Percentiles rank a stretch among this genome's conserved stretches.
Evolutionary conservation across 2,329 filamentous ascomycete genomes (phyloP).

Genomic region (Colletotrichum viniferum): DNA sequence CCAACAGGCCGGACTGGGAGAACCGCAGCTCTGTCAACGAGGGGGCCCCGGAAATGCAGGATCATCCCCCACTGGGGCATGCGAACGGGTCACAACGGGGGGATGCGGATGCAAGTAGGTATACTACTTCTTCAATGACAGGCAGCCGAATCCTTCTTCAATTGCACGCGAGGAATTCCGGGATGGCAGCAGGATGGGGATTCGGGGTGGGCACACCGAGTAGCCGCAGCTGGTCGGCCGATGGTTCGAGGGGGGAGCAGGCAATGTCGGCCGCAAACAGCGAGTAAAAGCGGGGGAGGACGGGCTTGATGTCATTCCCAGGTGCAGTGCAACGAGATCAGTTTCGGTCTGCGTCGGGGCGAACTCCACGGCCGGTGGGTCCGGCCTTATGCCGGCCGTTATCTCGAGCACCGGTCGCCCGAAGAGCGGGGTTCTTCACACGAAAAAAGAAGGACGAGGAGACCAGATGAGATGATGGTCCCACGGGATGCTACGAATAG

Average conservation of each 20-base stretch:
- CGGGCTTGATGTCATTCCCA: conserved; percentile 18
- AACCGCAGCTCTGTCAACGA: conserved; percentile 14
- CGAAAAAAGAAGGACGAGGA: neutral
- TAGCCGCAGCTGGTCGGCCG: neutral
- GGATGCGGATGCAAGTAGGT: neutral
- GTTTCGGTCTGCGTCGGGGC: conserved; percentile 18
- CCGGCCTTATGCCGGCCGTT: conserved; percentile 20
- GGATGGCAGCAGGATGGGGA: neutral
- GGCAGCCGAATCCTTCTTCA: neutral
- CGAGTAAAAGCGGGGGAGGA: conserved; percentile 9
- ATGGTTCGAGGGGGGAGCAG: neutral
- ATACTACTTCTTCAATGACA: neutral
- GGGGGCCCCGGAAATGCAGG: conserved; percentile 14
- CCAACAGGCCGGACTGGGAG: conserved; percentile 9
- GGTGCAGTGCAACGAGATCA: conserved; percentile 3
- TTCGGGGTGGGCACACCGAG: conserved; percentile 13
- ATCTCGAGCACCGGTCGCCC: conserved; percentile 15
- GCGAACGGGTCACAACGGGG: conserved; percentile 12
- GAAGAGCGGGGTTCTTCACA: neutral
- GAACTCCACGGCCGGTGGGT: conserved; percentile 14
- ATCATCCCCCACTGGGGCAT: conserved; percentile 7
- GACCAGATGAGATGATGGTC: neutral
- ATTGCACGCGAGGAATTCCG: conserved; percentile 1
- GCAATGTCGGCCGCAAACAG: conserved; percentile 9
- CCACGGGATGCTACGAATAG: neutral